Conservation (phyloP, 495 filamentous ascomycete species). For the Aspergillus funiculosus region DNA sequence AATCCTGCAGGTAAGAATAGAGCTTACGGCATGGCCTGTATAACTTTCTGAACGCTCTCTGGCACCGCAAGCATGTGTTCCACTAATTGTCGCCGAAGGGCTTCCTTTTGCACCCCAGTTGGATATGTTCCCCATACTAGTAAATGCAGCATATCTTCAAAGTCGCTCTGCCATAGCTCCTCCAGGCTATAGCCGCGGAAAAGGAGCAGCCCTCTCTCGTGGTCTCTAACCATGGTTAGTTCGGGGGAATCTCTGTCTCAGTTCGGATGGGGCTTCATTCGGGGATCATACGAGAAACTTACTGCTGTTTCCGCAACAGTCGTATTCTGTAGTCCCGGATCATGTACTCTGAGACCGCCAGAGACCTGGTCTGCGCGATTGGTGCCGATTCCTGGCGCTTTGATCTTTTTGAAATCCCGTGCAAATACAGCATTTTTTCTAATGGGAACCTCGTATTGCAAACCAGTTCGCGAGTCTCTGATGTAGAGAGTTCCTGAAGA, state of each 20-base stretch:
- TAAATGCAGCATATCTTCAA: conserved; percentile 36
- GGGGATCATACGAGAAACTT: conserved; percentile 44
- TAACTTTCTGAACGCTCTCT: conserved; percentile 20
- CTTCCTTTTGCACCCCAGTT: conserved; percentile 17
- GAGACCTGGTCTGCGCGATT: conserved; percentile 25
- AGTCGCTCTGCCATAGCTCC: conserved; percentile 33
- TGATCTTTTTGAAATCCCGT: conserved; percentile 44
- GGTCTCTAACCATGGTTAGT: conserved; percentile 21
- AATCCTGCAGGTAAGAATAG: not conserved
- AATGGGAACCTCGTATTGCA: conserved; percentile 48
- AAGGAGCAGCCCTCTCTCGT: conserved; percentile 24
- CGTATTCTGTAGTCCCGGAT: conserved; percentile 52
- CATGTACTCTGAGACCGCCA: conserved; percentile 44
- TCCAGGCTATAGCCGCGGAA: conserved; percentile 31
- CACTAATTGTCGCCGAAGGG: conserved; percentile 22
- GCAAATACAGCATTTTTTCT: conserved; percentile 44
- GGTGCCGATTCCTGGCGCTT: conserved; percentile 15
- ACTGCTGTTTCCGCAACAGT: conserved; percentile 45
- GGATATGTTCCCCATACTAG: conserved; percentile 32
- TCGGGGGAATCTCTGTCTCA: not conserved
- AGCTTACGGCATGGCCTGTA: conserved; percentile 29
- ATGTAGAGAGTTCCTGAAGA: conserved; percentile 33
- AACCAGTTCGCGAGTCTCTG: conserved; percentile 46
- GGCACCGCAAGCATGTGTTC: conserved; percentile 27
- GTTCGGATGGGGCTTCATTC: not conserved